Base-by-base conservation (phyloP, 2,329 filamentous ascomycete species). In the Hymenoscyphus salicellus region DNA sequence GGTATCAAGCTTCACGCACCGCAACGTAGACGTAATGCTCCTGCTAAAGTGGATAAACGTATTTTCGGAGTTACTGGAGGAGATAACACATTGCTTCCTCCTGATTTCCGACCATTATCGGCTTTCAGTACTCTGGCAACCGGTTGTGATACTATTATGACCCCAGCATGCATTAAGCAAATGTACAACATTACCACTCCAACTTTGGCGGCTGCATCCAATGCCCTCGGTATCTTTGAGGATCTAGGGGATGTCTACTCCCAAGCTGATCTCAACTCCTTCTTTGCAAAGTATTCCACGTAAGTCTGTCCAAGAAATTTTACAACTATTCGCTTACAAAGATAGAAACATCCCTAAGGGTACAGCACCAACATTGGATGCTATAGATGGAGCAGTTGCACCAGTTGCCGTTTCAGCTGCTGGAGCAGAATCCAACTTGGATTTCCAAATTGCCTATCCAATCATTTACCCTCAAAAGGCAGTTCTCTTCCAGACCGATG, bases 171-270 rank as follows among this genome's bases (percentile, higher is more conserved):
- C 62, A 78, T 82, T 60, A 64, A 59, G 73, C 74, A 75, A 78
- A 62, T 72, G 78, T 49, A 80, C 78, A 57, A 80, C 46, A 63
- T 70, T 11, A 65, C 67, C 10, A 52, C 58, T 1, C 58, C 58
- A 28, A 64, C 62, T 26, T 63, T 56, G 30, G 63, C 66, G 17
- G 58, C 63, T 26, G 3, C 67, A 23, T 55, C 60, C 28, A 70
- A 72, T 46, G 23, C 65, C 14, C 78, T 83, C 30, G 83, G 82
- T 23, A 82, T 86, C 32, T 83, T 84, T 49, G 83, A 86, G 69
- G 83, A 83, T 69, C 81, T 78, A 16, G 79, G 80, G 26, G 81
- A 85, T 69, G 79, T 81, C 41, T 85, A 84, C 70, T 76, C 82
- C 56, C 80, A 82, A 69, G 70, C 70, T 1, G 82, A 84, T 69